Evolutionary conservation across 2,329 filamentous ascomycete genomes (phyloP), one percentile per base, ranked within the genome.

Genomic region (Alternaria conjuncta): DNA sequence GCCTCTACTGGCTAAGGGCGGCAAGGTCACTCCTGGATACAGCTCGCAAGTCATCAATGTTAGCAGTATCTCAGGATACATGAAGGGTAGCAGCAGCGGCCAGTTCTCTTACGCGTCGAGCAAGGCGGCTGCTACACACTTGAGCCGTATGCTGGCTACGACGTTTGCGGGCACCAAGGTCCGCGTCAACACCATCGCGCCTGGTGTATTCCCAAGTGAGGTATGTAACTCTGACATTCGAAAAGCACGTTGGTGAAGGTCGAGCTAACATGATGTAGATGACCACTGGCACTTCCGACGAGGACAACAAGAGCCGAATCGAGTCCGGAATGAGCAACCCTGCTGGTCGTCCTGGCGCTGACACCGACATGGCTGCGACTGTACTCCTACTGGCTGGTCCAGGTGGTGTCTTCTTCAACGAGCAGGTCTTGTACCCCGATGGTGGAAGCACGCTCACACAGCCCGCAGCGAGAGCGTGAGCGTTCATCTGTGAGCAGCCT

Each of bases 31-130:
- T 1, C 82, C 82, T 0, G 84, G 84, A 5, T 86, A 85, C 70
- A 80, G 81, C 1, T 83, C 83, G 4, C 82, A 76, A 18, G 80
- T 89, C 25, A 82, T 88, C 66, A 88, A 88, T 56, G 83, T 88
- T 51, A 79, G 81, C 43, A 85, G 82, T n/a, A 83, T 86, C 49
- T 82, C 81, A 1, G 86, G 85, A 1, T 71, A 83, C 6, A 82
- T 86, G 78, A 87, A 87, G 70, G 70, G 70, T 1, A 80, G 78
- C 51, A 83, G 79, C 64, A 76, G 68, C n/a, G 85, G 85, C 4
- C 85, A 87, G 63, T 85, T 86, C 63, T 82, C 84, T 0, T 87
- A 87, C 67, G 83, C 63, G 20, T 58, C 84, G 3, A 75, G 81
- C 9, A 88, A 88, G 68, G 86, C 83, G 2, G 82, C 81, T 1